Base-by-base conservation (phyloP, 106 monocot species). In the Allium fistulosum region DNA sequence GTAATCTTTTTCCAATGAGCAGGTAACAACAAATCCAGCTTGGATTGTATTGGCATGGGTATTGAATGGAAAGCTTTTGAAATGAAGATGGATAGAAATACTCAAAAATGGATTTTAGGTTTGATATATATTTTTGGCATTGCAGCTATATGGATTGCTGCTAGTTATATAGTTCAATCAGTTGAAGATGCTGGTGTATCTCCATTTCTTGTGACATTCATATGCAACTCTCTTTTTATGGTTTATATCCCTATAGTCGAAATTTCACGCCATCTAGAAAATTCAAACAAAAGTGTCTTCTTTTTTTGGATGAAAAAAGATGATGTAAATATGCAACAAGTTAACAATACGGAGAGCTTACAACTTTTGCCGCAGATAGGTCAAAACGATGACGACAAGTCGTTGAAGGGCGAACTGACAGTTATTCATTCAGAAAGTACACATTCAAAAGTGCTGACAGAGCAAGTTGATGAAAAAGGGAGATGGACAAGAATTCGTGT, bases 141-240 rank as follows among this genome's bases (percentile, higher is more conserved):
- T 69, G 96, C 96, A 14, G 48, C 71, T 14, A 96, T 96, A 50
- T 96, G 96, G 96, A 91, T 96, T 63, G 81, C 80, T 68, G 91
- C 96, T n/a, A 96, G 95, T 71, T 96, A 88, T 70, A 82, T 92
- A 66, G 96, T 96, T 69, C 91, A 96, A 70, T 88, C 96, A 52
- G 96, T 96, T 62, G 88, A 86, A 26, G 91, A 92, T 74, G 79
- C 75, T 1, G 91, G 91, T 14, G 84, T 96, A 59, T 96, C 96
- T 76, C 91, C 96, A 46, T 96, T 96, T 56, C 74, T 96, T 2
- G 80, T 96, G 6, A 96, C 91, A 61, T 96, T 91, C 76, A 92
- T 96, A 10, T 96, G 91, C 82, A 88, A 96, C 67, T 91, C 96
- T 14, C 65, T 96, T 8, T 96, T 96, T 77, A 73, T 91, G 61